These are phyloP conservation scores for Scedosporium apiospermum DNA, from an alignment of 2,329 filamentous ascomycete species.

Conservation along the genomic window DNA sequence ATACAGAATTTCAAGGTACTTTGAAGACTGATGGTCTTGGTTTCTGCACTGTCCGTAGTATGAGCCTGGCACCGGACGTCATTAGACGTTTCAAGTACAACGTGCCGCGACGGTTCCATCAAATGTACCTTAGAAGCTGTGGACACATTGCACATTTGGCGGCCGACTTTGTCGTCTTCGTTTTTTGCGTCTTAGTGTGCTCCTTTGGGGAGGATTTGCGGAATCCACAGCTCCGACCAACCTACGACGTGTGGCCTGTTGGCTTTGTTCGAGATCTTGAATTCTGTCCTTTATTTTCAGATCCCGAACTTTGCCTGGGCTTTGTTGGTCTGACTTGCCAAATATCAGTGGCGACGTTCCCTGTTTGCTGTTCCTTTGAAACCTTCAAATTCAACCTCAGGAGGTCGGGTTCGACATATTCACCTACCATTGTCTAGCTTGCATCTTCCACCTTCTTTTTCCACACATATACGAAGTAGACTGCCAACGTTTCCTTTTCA, in stretches of 20 bases:
- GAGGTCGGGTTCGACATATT: not conserved
- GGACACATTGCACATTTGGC: conserved; percentile 1
- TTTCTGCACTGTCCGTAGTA: not conserved
- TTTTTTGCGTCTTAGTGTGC: not conserved
- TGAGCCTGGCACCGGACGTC: not conserved
- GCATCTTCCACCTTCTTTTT: not conserved
- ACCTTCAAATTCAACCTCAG: not conserved
- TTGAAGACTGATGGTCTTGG: not conserved
- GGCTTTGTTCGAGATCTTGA: not conserved
- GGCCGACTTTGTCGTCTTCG: not conserved
- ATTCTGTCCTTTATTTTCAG: not conserved
- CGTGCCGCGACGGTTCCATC: not conserved
- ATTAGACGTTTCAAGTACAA: not conserved
- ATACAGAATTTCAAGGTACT: not conserved
- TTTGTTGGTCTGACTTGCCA: not conserved
- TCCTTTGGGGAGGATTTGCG: not conserved
- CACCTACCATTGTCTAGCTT: not conserved
- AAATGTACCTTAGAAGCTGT: not conserved
- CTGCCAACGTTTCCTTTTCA: not conserved
- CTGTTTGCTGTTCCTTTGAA: not conserved
- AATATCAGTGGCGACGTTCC: not conserved
- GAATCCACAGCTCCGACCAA: not conserved
- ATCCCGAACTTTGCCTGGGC: not conserved
- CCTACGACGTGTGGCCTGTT: conserved; percentile 2
- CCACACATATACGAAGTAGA: not conserved